Conservation (phyloP, 2,329 filamentous ascomycete species). For the Rasamsonia emersonii region DNA sequence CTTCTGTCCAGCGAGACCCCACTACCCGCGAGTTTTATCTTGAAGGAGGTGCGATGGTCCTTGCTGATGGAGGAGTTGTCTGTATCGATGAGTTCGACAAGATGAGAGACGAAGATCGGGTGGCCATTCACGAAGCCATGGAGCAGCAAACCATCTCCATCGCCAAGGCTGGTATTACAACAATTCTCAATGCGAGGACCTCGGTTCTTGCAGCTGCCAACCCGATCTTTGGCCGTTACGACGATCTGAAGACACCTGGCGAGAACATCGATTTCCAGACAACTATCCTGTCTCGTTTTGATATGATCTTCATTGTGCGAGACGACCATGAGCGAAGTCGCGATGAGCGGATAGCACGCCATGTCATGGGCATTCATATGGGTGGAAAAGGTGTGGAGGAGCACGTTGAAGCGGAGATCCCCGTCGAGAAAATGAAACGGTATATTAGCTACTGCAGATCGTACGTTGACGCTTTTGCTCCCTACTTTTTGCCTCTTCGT, state of each 20-base stretch:
- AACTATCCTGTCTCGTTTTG: conserved; percentile 94
- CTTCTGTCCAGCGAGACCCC: conserved; percentile 88
- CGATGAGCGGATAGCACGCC: conserved; percentile 87
- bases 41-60: conserved; percentile 96
- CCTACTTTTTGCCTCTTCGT: neutral
- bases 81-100: conserved; percentile 99
- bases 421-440: conserved; percentile 92
- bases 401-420: conserved; percentile 74
- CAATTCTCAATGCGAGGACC: conserved; percentile 90
- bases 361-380: conserved; percentile 98
- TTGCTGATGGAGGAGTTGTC: conserved; percentile 92
- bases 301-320: conserved; percentile 99
- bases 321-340: conserved; percentile 86
- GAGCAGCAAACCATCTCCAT: conserved; percentile 99
- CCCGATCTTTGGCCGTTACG: conserved; percentile 94
- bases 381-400: conserved; percentile 76
- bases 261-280: conserved; percentile 99
- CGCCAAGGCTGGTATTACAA: conserved; percentile 96
- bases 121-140: conserved; percentile 99
- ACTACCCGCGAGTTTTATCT: conserved; percentile 94
- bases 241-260: conserved; percentile 93
- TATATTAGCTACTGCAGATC: conserved; percentile 97
- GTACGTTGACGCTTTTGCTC: conserved; percentile 44
- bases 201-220: conserved; percentile 94
- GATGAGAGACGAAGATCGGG: conserved; percentile 96